These are phyloP conservation scores for Neurospora sp. DNA, from an alignment of 495 filamentous ascomycete species.

Conservation along the genomic window DNA sequence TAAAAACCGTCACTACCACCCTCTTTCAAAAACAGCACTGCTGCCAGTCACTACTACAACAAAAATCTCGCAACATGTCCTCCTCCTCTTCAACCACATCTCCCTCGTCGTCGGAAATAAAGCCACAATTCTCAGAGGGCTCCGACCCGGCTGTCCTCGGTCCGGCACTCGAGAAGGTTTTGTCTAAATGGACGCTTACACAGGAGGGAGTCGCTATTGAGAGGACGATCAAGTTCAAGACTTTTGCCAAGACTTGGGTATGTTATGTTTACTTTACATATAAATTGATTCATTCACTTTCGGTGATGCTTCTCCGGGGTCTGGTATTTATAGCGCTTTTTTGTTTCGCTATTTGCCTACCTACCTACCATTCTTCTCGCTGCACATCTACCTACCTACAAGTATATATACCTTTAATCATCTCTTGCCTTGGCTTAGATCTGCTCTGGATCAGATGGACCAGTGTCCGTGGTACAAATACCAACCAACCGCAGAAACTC, in stretches of 20 bases:
- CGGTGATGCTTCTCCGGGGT: too few relatives aligned
- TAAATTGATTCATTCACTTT: not conserved
- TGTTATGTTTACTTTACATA: slow-evolving; percentile 11
- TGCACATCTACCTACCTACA: too few relatives aligned
- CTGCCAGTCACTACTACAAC: not conserved
- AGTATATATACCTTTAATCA: too few relatives aligned
- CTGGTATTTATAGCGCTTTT: too few relatives aligned
- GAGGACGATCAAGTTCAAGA: slow-evolving; percentile 51
- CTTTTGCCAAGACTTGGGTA: slow-evolving; percentile 53
- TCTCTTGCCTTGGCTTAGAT: too few relatives aligned
- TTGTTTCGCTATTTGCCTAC: too few relatives aligned
- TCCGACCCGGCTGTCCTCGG: slow-evolving; percentile 18
- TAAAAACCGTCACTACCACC: not conserved
- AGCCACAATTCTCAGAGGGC: slow-evolving; percentile 21
- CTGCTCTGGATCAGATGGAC: too few relatives aligned
- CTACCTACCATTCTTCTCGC: too few relatives aligned
- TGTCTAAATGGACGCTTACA: slow-evolving; percentile 38
- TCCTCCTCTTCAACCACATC: not conserved
- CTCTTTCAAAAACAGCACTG: not conserved
- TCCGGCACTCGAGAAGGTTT: slow-evolving; percentile 3
- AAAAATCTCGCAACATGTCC: not conserved
- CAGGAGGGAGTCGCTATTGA: slow-evolving; percentile 44
- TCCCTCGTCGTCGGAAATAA: not conserved
- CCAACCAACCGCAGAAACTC: too few relatives aligned
- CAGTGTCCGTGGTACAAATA: too few relatives aligned